These are phyloP conservation scores for Aspergillus alliaceus DNA, from an alignment of 2,329 filamentous ascomycete genomes.

Conservation along the genomic window DNA sequence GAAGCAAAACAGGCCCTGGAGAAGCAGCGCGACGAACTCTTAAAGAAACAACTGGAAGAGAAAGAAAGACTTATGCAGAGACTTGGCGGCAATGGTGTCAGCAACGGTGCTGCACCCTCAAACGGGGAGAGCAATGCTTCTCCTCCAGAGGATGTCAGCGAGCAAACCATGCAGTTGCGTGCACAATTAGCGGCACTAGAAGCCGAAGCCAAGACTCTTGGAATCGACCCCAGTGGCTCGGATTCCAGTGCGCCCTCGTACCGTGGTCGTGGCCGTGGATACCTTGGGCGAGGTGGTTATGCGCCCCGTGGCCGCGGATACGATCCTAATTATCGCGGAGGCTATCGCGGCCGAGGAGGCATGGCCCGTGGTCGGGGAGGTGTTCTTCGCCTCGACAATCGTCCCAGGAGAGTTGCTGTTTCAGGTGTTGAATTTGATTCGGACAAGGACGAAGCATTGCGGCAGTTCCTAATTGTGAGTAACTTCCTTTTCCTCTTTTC, in stretches of 20 bases:
- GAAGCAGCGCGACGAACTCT: slow-evolving; percentile 49
- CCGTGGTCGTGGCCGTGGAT: slow-evolving; percentile 39
- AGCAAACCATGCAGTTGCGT: slow-evolving; percentile 54
- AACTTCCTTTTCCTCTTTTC: neutral
- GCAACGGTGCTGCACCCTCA: slow-evolving; percentile 26
- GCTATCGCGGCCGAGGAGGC: slow-evolving; percentile 45
- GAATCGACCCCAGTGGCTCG: slow-evolving; percentile 46
- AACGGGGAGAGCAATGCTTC: slow-evolving; percentile 22
- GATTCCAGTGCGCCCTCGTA: slow-evolving; percentile 34
- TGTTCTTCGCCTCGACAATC: slow-evolving; percentile 59
- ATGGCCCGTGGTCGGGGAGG: slow-evolving; percentile 44
- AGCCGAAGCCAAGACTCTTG: slow-evolving; percentile 55
- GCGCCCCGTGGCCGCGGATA: slow-evolving; percentile 42
- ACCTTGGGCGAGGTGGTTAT: slow-evolving; percentile 40
- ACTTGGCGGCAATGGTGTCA: slow-evolving; percentile 45
- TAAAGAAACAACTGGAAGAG: slow-evolving; percentile 58
- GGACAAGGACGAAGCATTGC: slow-evolving; percentile 55
- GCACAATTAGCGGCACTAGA: slow-evolving; percentile 57
- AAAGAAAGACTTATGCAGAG: slow-evolving; percentile 50
- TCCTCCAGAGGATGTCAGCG: slow-evolving; percentile 39
- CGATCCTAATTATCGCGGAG: slow-evolving; percentile 39
- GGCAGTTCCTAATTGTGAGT: slow-evolving; percentile 56
- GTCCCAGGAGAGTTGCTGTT: slow-evolving; percentile 55
- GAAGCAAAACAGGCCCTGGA: slow-evolving; percentile 54
- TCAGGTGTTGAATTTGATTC: slow-evolving; percentile 49